Evolutionary conservation across 352 stramenopile species (phyloP).

Genomic region (Globisporangium apiculatum): DNA sequence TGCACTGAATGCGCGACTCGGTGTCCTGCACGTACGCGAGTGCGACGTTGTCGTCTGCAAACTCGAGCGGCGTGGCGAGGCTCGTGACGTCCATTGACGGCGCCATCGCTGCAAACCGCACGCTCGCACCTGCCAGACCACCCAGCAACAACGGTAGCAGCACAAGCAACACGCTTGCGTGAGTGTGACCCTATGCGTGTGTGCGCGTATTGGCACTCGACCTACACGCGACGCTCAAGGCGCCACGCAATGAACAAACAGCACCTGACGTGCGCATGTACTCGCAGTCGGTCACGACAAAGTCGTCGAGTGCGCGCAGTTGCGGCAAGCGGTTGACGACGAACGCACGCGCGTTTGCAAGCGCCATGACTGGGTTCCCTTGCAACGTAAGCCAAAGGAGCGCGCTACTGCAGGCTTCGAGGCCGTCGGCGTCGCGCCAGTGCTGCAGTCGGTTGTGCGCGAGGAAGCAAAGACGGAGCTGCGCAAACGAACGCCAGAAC

Average conservation of each 20-base stretch:
- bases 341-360: slow-evolving; percentile 45
- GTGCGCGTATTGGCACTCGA: background rate
- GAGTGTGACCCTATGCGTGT: background rate
- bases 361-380: slow-evolving; percentile 53
- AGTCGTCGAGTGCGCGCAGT: slow-evolving; percentile 52
- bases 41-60: slow-evolving; percentile 34
- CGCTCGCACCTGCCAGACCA: slow-evolving; percentile 4
- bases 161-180: background rate
- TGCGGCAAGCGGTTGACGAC: slow-evolving; percentile 63
- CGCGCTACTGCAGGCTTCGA: slow-evolving; percentile 27
- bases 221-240: too few species aligned
- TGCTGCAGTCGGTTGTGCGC: slow-evolving; percentile 39
- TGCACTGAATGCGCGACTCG: slow-evolving; percentile 18
- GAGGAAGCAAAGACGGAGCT: slow-evolving; percentile 51
- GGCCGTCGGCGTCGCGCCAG: slow-evolving; percentile 43
- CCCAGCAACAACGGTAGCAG: background rate
- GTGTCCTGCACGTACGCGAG: slow-evolving; percentile 27
- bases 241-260: background rate
- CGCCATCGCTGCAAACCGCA: slow-evolving; percentile 5
- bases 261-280: slow-evolving; percentile 36
- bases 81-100: slow-evolving; percentile 14
- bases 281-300: slow-evolving; percentile 58
- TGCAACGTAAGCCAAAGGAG: slow-evolving; percentile 55
- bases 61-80: slow-evolving; percentile 35
- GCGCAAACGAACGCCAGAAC: slow-evolving; percentile 51